Conservation (phyloP, 176 grass and related monocot species). For the Musa troglodytarum region DNA sequence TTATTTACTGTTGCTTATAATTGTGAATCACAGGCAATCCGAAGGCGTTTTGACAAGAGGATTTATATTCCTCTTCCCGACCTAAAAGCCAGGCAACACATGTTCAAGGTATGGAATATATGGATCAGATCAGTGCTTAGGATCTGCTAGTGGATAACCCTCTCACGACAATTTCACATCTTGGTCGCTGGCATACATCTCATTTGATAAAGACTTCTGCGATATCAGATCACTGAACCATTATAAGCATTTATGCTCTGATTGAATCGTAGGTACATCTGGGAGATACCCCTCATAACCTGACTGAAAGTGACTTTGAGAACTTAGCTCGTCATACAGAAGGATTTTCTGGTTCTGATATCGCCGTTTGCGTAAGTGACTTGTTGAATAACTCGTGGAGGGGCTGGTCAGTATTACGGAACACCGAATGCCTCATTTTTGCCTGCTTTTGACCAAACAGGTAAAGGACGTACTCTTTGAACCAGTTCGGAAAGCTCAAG, state of each 20-base stretch:
- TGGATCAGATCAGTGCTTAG: neutral
- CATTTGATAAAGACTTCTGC: neutral
- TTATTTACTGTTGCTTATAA: neutral
- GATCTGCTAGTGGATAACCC: too few relatives aligned
- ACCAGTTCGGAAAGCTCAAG: conserved; percentile 89
- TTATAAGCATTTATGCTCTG: neutral
- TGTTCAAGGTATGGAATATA: conserved; percentile 76
- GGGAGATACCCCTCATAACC: conserved; percentile 79
- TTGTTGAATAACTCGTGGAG: neutral
- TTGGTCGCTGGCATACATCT: neutral
- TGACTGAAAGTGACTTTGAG: conserved; percentile 89
- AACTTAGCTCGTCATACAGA: conserved; percentile 64
- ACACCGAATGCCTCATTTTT: neutral
- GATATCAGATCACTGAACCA: neutral
- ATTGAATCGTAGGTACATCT: conserved; percentile 59
- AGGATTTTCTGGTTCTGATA: conserved; percentile 89
- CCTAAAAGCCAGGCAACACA: conserved; percentile 87
- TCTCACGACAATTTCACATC: too few relatives aligned
- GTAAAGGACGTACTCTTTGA: conserved; percentile 95
- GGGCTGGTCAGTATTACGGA: too few relatives aligned
- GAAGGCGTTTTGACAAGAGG: conserved; percentile 89
- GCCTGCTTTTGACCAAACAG: conserved; percentile 29
- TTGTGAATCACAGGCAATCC: conserved; percentile 60
- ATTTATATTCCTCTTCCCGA: conserved; percentile 99
- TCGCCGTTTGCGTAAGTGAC: conserved; percentile 84